Base-by-base conservation (phyloP, 1,284 basidiomycete species). In the Spongispora temasekensis region DNA sequence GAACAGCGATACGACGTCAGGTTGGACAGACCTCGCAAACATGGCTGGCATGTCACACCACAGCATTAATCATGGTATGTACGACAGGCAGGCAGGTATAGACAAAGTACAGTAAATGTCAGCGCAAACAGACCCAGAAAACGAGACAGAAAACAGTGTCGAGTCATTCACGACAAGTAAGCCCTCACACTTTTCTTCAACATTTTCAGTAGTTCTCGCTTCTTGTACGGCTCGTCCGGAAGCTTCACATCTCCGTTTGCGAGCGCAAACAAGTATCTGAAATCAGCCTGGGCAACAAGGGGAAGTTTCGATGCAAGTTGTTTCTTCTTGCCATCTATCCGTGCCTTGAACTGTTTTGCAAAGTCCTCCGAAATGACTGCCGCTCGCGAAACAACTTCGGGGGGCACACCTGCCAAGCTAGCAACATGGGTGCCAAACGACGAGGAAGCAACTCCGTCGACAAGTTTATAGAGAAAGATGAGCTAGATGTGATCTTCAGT, bases 351-450 rank as follows among this genome's bases (percentile, higher is more conserved):
- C 64, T 93, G 87, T 61, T 84, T 81, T 8, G 94, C 94, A 75
- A 98, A 98, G 70, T 94, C 89, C 59, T 86, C 85, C 15, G 95
- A 97, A 52, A 98, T 87, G 48, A 86, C 76, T 65, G 95, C 94
- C 2, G 95, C 95, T 7, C 95, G 88, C 59, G 89, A 82, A 40
- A 98, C 93, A n/a, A 96, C 89, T 10, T 83, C 79, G 28, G 82
- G 69, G 2, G 94, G 91, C 0, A 95, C 93, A 2, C 92, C 91
- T 6, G 93, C 93, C 34, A 96, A 82, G 65, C 89, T 91, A 44
- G 94, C 94, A 51, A 97, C 94, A 69, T 96, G 92, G 2, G 94
- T 95, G 31, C 94, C 96, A 71, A 98, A 97, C 1, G 94, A 97
- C 5, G 92, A 94, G 59, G 91, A 88, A 1, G 96, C 96, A 42